Evolutionary conservation across 257 asterid species (phyloP).

Genomic region (Solanum virginianum): DNA sequence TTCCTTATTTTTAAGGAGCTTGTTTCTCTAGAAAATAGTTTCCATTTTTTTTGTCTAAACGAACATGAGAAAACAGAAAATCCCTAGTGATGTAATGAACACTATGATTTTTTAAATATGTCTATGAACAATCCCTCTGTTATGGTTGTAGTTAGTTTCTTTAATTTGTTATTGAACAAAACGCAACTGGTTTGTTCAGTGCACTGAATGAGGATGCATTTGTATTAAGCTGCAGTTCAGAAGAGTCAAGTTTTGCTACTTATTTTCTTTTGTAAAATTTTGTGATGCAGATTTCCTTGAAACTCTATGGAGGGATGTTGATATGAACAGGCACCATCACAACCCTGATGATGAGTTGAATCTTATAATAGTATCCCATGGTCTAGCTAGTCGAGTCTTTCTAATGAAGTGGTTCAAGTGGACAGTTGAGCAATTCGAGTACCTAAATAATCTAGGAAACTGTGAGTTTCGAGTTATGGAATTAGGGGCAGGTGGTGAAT

Average conservation of each 20-base stretch:
- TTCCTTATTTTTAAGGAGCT: no score
- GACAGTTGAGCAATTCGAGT: slow-evolving; percentile 33
- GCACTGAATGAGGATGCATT: background rate
- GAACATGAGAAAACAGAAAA: no score
- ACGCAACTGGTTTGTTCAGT: background rate
- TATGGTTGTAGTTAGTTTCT: background rate
- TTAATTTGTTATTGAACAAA: background rate
- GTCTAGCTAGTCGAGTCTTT: slow-evolving; percentile 25
- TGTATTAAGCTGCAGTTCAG: background rate
- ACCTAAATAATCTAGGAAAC: slow-evolving; percentile 16
- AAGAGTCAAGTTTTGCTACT: background rate
- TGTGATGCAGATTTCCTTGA: slow-evolving; percentile 27
- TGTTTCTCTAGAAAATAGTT: no score
- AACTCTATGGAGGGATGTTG: slow-evolving; percentile 36
- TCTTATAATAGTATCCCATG: slow-evolving; percentile 30
- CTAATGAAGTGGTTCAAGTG: slow-evolving; percentile 45
- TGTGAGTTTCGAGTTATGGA: slow-evolving; percentile 37
- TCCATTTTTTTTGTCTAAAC: no score
- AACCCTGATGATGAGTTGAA: slow-evolving; percentile 12
- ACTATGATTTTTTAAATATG: background rate
- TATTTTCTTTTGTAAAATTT: background rate
- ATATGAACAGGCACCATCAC: slow-evolving; percentile 30
- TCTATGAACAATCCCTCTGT: background rate
- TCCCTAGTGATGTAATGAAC: background rate
- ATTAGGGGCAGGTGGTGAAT: slow-evolving; percentile 29